These are phyloP conservation scores for Mycena indigotica DNA, from an alignment of 768 basidiomycete species.

Conservation along the genomic window DNA sequence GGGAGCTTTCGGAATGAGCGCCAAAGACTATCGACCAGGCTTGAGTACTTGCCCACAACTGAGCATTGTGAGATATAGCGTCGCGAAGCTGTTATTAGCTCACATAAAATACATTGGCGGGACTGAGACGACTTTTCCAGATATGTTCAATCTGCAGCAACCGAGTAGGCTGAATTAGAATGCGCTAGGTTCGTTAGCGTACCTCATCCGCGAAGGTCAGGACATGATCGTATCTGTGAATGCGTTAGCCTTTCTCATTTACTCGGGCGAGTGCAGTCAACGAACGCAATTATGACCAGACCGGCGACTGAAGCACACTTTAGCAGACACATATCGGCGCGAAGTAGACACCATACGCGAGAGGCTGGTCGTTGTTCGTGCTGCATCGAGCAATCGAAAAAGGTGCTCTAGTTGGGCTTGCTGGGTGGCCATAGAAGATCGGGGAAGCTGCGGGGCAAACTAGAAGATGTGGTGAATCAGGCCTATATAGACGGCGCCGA, in stretches of 20 bases:
- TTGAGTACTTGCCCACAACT: background rate
- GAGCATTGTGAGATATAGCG: too few relatives aligned
- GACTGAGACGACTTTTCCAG: background rate
- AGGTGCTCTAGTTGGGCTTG: background rate
- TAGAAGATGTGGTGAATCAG: too few relatives aligned
- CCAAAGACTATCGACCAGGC: too few relatives aligned
- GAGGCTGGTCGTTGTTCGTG: background rate
- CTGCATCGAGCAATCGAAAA: background rate
- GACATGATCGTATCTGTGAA: background rate
- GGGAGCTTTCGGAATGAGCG: background rate
- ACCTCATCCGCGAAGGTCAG: background rate
- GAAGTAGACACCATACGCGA: background rate
- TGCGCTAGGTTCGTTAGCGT: background rate
- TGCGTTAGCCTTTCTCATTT: background rate
- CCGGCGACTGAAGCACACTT: background rate
- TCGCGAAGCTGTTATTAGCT: background rate
- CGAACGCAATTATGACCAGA: background rate
- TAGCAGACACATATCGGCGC: background rate
- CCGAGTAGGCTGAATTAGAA: background rate
- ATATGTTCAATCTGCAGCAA: background rate
- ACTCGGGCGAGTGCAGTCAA: background rate
- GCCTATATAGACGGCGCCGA: too few relatives aligned
- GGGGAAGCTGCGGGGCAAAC: too few relatives aligned
- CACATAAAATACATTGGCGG: background rate
- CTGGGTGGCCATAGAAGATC: background rate